Percentiles rank a stretch among this genome's conserved stretches.
These are phyloP conservation scores for Russula lepida DNA, from an alignment of 768 basidiomycete species.

Conservation along the genomic window DNA sequence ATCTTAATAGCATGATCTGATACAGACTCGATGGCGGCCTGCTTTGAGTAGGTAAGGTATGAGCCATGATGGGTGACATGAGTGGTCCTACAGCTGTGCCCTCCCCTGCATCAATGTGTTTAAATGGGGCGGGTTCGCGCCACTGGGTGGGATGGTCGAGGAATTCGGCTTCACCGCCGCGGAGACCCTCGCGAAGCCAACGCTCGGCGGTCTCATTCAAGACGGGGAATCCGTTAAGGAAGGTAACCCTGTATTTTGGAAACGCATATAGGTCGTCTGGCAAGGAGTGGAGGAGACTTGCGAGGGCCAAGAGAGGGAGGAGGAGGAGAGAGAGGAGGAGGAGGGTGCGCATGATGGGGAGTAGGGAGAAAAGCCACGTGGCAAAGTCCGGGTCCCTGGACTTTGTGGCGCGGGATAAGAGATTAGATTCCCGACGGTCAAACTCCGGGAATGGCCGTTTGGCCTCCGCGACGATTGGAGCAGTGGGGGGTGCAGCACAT, in stretches of 20 bases:
- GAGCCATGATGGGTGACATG: not conserved
- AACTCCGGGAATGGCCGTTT: constrained; percentile 17
- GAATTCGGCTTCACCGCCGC: constrained; percentile 71
- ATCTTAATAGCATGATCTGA: constrained; percentile 52
- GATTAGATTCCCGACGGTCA: constrained; percentile 15
- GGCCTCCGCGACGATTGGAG: constrained; percentile 20
- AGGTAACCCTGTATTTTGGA: constrained; percentile 73
- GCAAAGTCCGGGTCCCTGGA: constrained; percentile 19
- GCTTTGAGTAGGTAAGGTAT: constrained; percentile 2
- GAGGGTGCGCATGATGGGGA: not conserved
- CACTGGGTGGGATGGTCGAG: constrained; percentile 47
- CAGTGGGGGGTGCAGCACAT: constrained; percentile 12
- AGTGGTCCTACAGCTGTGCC: constrained; percentile 25
- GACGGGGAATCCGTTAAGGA: constrained; percentile 72
- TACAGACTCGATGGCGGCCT: not conserved
- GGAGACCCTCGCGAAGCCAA: constrained; percentile 67
- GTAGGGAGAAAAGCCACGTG: constrained; percentile 10
- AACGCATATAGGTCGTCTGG: constrained; percentile 77
- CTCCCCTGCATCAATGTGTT: constrained; percentile 54
- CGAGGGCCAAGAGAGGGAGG: constrained; percentile 10
- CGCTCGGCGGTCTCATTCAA: constrained; percentile 60
- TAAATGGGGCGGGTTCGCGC: constrained; percentile 35
- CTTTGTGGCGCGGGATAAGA: constrained; percentile 21
- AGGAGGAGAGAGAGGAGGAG: not conserved
- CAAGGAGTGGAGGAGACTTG: constrained; percentile 47